phyloP scores from a whole-genome alignment of 2,329 filamentous ascomycete genomes.

The Fusarium musae region DNA sequence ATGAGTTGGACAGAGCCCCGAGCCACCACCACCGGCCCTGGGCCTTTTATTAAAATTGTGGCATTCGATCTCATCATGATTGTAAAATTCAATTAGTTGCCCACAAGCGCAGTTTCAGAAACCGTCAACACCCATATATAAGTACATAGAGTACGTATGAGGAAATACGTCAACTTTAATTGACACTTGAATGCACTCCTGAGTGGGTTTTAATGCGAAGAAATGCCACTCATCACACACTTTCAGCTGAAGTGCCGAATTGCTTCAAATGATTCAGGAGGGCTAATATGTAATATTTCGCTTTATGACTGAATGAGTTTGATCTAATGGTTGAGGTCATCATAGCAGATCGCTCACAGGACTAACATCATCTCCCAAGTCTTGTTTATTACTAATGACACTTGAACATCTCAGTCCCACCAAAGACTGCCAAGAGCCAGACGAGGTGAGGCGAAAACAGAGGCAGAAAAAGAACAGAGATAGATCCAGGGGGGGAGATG shows the following conservation, averaged over 20 bases:
- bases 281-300: not conserved
- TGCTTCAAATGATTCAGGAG: not conserved
- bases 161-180: slow-evolving; percentile 1
- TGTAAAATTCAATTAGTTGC: slow-evolving; percentile 20
- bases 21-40: slow-evolving; percentile 16
- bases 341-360: not conserved
- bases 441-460: slow-evolving; percentile 1
- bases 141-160: not conserved
- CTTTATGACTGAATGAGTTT: not conserved
- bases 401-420: not conserved
- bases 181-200: not conserved
- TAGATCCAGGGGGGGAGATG: slow-evolving; percentile 21
- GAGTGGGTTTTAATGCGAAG: not conserved
- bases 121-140: slow-evolving; percentile 12
- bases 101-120: slow-evolving; percentile 34
- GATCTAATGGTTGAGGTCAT: not conserved
- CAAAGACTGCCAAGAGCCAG: slow-evolving; percentile 7
- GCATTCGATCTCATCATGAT: slow-evolving; percentile 26
- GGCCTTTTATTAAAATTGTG: slow-evolving; percentile 12
- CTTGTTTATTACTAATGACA: slow-evolving; percentile 9
- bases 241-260: not conserved
- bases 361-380: not conserved
- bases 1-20: slow-evolving; percentile 25
- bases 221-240: not conserved
- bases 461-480: not conserved